A percentile compares a stretch with the other conserved stretches of the same genome.
Evolutionary conservation across 352 stramenopile species (phyloP).

Genomic region (Phytophthora europaea): DNA sequence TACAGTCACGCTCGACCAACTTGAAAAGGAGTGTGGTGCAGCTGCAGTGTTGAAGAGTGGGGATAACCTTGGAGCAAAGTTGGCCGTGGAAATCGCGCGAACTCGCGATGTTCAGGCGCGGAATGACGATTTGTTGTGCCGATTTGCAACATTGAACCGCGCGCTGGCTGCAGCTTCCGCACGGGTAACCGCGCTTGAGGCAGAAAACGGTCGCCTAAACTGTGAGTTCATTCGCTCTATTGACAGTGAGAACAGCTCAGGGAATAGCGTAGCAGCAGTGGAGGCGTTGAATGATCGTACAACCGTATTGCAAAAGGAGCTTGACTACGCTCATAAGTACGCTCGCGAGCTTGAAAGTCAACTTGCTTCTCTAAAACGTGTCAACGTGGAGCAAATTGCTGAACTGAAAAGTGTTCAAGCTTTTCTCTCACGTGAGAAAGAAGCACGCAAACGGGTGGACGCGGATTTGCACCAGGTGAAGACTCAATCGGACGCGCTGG

Average conservation of each 20-base stretch:
- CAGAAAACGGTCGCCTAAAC: constrained; percentile 25
- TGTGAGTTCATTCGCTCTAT: not conserved
- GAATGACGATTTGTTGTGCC: constrained; percentile 26
- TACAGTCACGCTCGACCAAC: not conserved
- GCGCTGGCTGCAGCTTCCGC: constrained; percentile 9
- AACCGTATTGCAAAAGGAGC: constrained; percentile 5
- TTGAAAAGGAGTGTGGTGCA: constrained; percentile 3
- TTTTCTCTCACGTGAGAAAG: constrained; percentile 10
- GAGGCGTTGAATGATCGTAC: constrained; percentile 2
- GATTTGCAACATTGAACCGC: constrained; percentile 28
- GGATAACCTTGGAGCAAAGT: constrained; percentile 10
- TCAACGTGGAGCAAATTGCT: constrained; percentile 3
- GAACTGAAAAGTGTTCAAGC: constrained; percentile 18
- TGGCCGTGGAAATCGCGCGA: constrained; percentile 16
- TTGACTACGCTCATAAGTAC: constrained; percentile 2
- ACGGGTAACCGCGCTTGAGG: constrained; percentile 12
- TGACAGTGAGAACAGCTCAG: not conserved
- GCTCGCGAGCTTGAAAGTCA: constrained; percentile 9
- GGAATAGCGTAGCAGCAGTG: not conserved
- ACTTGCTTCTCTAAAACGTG: constrained; percentile 8
- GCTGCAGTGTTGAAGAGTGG: not conserved
- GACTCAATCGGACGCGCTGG: not conserved
- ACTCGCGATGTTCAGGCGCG: constrained; percentile 18
- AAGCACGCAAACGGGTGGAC: not conserved
- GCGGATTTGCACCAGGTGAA: not conserved